A percentile compares a stretch with the other conserved stretches of the same genome.
phyloP scores from a whole-genome alignment of 2,329 filamentous ascomycete species.

The Fusarium pseudograminearum region DNA sequence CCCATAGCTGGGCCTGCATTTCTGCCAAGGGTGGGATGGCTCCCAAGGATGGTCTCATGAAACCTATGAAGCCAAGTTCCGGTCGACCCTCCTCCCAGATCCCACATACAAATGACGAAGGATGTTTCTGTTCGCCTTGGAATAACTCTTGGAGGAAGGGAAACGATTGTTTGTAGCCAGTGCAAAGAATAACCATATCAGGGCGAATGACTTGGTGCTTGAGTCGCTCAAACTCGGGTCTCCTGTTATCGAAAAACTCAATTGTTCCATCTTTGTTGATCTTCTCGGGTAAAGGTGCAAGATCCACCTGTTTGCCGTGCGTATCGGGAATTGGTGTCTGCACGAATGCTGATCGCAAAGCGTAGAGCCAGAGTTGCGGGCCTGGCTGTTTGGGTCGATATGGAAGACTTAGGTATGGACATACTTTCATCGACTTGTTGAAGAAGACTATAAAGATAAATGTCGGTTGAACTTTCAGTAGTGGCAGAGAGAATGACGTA shows the following conservation, averaged over 20 bases:
- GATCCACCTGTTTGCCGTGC: not conserved
- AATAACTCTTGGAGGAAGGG: not conserved
- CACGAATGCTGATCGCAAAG: constrained; percentile 2
- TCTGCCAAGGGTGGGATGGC: not conserved
- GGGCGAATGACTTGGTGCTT: not conserved
- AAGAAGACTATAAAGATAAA: not conserved
- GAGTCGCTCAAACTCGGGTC: not conserved
- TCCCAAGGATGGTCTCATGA: not conserved
- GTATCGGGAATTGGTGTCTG: constrained; percentile 1
- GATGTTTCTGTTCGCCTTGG: not conserved
- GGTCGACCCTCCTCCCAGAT: not conserved
- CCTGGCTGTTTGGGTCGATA: not conserved
- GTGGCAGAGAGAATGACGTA: no score
- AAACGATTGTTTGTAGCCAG: not conserved
- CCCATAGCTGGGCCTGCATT: not conserved
- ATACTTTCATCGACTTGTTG: constrained; percentile 9
- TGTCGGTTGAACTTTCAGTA: no score
- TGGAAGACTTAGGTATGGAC: not conserved
- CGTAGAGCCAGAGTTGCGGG: not conserved
- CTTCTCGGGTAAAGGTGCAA: not conserved
- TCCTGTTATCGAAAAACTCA: not conserved
- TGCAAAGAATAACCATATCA: not conserved
- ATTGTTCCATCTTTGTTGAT: not conserved
- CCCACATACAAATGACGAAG: not conserved
- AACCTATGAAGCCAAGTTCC: not conserved